Evolutionary conservation across 2,329 filamentous ascomycete species (phyloP).

Genomic region (Cordyceps fumosorosea): DNA sequence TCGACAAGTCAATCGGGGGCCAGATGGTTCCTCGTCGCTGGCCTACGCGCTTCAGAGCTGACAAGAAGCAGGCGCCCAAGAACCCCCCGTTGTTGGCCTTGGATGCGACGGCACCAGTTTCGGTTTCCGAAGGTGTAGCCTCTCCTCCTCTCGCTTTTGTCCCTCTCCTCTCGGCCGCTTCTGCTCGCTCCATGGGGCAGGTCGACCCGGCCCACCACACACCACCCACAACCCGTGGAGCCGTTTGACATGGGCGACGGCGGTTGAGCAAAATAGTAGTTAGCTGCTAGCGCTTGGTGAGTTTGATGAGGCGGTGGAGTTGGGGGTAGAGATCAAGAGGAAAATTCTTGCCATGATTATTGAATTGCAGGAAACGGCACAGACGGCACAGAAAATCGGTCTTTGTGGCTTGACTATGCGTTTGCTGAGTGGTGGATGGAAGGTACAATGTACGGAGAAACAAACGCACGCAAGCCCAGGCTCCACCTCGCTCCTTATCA

Average conservation of each 20-base stretch:
- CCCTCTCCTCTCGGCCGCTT: no score
- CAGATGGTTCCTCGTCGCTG: no score
- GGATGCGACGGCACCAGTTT: constrained; percentile 5
- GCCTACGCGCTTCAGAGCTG: not conserved
- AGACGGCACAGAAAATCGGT: not conserved
- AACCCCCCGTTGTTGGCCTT: not conserved
- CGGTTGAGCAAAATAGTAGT: not conserved
- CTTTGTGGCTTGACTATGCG: not conserved
- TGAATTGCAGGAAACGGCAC: not conserved
- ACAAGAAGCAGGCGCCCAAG: not conserved
- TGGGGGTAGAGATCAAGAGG: not conserved
- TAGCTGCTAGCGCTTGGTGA: not conserved
- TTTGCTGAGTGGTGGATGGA: not conserved
- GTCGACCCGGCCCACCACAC: not conserved
- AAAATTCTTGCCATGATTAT: not conserved
- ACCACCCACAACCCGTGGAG: not conserved
- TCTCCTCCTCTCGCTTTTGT: not conserved
- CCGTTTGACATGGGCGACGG: not conserved
- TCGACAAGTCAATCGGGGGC: no score
- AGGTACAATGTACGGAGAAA: not conserved
- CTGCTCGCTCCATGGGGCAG: not conserved
- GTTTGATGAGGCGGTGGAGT: not conserved
- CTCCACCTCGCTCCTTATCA: constrained; percentile 11
- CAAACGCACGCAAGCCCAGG: not conserved
- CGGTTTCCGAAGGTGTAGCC: constrained; percentile 1